phyloP scores from a whole-genome alignment of 768 basidiomycete genomes.

The Suillus plorans region DNA sequence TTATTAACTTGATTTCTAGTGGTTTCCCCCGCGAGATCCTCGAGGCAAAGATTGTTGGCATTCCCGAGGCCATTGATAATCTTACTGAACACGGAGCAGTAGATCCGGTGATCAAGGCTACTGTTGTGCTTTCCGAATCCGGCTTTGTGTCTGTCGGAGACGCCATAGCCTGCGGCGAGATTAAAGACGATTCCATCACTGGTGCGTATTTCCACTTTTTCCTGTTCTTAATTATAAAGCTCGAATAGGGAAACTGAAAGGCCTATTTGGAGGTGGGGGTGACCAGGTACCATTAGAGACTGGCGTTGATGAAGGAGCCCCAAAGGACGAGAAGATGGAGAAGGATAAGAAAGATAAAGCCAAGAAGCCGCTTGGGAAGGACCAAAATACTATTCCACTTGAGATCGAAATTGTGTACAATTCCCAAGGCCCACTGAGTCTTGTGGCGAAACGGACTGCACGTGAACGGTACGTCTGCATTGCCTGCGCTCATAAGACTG shows the following conservation, averaged over 20 bases:
- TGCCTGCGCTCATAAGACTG: not conserved
- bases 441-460: constrained; percentile 71
- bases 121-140: constrained; percentile 79
- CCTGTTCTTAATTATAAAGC: constrained; percentile 14
- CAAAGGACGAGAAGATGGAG: constrained; percentile 36
- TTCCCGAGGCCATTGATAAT: constrained; percentile 76
- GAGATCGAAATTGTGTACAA: constrained; percentile 63
- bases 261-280: constrained; percentile 70
- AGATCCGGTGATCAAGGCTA: constrained; percentile 87
- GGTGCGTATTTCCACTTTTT: constrained; percentile 41
- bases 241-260: constrained; percentile 76
- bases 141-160: constrained; percentile 82
- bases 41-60: constrained; percentile 69
- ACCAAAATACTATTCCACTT: constrained; percentile 63
- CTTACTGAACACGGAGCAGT: constrained; percentile 78
- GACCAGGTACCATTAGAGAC: constrained; percentile 27
- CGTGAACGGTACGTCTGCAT: constrained; percentile 59
- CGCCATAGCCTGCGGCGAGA: constrained; percentile 76
- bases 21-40: constrained; percentile 74
- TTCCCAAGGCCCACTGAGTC: constrained; percentile 70
- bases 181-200: constrained; percentile 76
- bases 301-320: constrained; percentile 31
- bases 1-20: constrained; percentile 31
- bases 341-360: constrained; percentile 36
- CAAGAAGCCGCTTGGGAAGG: constrained; percentile 35